A percentile compares a stretch with the other conserved stretches of the same genome.
phyloP scores from a whole-genome alignment of 805 yeast genomes.

The Lachancea dasiensis region DNA sequence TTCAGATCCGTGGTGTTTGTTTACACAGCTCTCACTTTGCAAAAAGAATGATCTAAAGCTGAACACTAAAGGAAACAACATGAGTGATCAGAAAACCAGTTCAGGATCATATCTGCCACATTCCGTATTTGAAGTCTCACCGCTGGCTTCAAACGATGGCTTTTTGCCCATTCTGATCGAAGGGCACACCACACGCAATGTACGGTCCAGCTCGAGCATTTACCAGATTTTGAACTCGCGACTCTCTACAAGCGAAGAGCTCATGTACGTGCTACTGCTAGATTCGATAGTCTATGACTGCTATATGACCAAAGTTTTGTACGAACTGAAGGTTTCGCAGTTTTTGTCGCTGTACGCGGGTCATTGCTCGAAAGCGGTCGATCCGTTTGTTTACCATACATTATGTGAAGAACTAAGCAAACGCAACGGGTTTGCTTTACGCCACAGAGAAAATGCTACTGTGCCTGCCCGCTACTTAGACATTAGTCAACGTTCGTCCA shows the following conservation, averaged over 20 bases:
- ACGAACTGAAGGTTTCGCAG: conserved; percentile 15
- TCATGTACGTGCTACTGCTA: conserved; percentile 36
- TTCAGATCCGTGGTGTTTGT: conserved; percentile 54
- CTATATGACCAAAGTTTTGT: conserved; percentile 37
- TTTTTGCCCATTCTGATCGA: conserved; percentile 54
- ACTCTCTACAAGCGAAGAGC: conserved; percentile 29
- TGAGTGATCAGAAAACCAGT: conserved; percentile 1
- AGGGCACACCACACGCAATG: conserved; percentile 33
- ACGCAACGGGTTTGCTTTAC: conserved; percentile 33
- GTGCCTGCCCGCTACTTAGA: neutral
- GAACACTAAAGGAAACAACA: conserved; percentile 31
- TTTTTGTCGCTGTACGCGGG: conserved; percentile 24
- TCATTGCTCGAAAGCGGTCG: neutral
- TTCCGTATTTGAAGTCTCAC: conserved; percentile 41
- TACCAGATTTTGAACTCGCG: conserved; percentile 34
- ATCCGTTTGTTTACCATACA: neutral
- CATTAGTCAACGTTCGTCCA: conserved; percentile 6
- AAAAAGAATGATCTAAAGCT: conserved; percentile 39
- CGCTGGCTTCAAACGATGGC: conserved; percentile 43
- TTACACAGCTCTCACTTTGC: conserved; percentile 42
- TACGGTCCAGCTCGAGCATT: conserved; percentile 35
- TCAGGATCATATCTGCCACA: too few species aligned
- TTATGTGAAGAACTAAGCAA: conserved; percentile 15
- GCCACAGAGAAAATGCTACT: conserved; percentile 31
- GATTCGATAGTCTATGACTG: conserved; percentile 47